Percentiles rank a stretch among this genome's conserved stretches.
phyloP scores from a whole-genome alignment of 805 yeast species.

The Starmerella roubikii region DNA sequence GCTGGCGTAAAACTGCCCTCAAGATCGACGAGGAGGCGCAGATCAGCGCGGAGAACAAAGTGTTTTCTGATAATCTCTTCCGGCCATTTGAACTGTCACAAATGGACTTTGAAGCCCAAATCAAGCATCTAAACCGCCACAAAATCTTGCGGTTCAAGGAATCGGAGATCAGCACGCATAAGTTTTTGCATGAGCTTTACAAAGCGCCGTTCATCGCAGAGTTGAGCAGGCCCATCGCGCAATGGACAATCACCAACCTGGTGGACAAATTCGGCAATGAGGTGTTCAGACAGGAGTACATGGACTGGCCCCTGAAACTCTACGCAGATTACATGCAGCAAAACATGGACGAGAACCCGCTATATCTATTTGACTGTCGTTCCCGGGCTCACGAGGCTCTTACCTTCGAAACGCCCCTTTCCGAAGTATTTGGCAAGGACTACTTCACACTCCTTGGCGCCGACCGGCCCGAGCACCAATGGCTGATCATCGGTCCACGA shows the following conservation, averaged over 20 bases:
- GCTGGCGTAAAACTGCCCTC: slow-evolving; percentile 60
- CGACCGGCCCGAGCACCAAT: slow-evolving; percentile 72
- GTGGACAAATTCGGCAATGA: slow-evolving; percentile 42
- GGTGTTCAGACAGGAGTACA: slow-evolving; percentile 71
- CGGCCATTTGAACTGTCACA: slow-evolving; percentile 75
- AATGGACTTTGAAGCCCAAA: slow-evolving; percentile 41
- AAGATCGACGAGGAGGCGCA: slow-evolving; percentile 21
- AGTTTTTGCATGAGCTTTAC: slow-evolving; percentile 37
- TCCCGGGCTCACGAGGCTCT: slow-evolving; percentile 51
- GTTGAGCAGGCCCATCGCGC: slow-evolving; percentile 39
- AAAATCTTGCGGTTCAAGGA: slow-evolving; percentile 17
- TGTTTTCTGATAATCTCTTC: slow-evolving; percentile 67
- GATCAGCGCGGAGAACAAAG: slow-evolving; percentile 24
- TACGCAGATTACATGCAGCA: slow-evolving; percentile 46
- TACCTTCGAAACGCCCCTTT: slow-evolving; percentile 40
- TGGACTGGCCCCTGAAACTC: slow-evolving; percentile 55
- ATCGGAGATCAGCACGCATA: slow-evolving; percentile 34
- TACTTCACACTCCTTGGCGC: slow-evolving; percentile 42
- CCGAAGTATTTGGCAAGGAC: slow-evolving; percentile 39
- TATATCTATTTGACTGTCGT: slow-evolving; percentile 73
- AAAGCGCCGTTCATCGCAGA: slow-evolving; percentile 53
- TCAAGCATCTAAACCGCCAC: slow-evolving; percentile 36
- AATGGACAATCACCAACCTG: slow-evolving; percentile 44
- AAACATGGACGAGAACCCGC: slow-evolving; percentile 70
- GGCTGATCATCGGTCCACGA: slow-evolving; percentile 77